Evolutionary conservation across 768 basidiomycete genomes (phyloP), one percentile per base, ranked within the genome.

Genomic region (Leccinum sublutescens): DNA sequence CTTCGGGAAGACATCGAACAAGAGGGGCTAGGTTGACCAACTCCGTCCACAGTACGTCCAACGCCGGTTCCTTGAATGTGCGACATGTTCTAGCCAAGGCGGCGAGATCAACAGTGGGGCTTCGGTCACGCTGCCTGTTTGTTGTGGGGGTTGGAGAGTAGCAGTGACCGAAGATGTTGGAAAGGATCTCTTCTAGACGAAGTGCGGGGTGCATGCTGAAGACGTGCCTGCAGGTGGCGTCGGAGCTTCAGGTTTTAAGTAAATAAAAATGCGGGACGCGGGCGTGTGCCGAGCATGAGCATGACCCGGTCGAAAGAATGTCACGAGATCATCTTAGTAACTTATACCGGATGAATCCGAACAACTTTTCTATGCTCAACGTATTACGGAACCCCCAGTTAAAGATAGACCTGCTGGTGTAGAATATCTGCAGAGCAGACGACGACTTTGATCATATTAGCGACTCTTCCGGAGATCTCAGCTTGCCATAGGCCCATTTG

Each of bases 31-130:
- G 36, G 36, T 64, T 51, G 31, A 12, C 21, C 36, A 65, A 29
- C 31, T 65, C 64, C 14, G 58, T 58, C 64, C 64, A 65, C 19
- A 64, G 62, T 0, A 56, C 59, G n/a, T 64, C 57, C 45, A 65
- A 51, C 2, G 64, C 64, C 1, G 64, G 63, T n/a, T 64, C 64
- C n/a, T 64, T 65, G 55, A 65, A 65, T 11, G 50, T 49, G 8
- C 45, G 57, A 50, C 64, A 65, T 19, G 64, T 65, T 54, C 55
- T 56, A 9, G 64, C 64, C 5, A 64, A 54, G 12, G 64, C 59
- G 1, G 55, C 56, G 19, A 65, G 63, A 50, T 64, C 64, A 25
- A 33, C 36, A 23, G 55, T 54, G 5, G 50, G 52, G 17, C 31
- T 23, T 8, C n/a, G 14, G 3, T 21, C 15, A 5, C 51, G 50